Percentiles rank a stretch among this genome's conserved stretches.
Conservation (phyloP, 108 stramenopile genomes). For the Parietichytrium sp. region DNA sequence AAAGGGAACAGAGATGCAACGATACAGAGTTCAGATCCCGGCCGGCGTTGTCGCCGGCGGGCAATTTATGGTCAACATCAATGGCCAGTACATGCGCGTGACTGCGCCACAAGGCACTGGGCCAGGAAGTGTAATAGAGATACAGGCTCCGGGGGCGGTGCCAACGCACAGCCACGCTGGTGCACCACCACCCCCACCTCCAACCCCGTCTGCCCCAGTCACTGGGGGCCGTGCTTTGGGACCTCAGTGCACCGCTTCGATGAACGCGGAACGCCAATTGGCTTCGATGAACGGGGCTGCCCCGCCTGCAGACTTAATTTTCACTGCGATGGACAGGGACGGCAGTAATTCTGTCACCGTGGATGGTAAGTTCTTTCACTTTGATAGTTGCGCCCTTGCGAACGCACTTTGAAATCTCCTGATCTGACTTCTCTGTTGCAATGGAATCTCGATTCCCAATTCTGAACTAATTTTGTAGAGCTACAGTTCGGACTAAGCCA, state of each 20-base stretch:
- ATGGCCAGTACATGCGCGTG: conserved; percentile 8
- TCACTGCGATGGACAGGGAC: background rate
- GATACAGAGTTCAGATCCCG: background rate
- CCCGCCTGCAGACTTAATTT: background rate
- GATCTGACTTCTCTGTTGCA: no score
- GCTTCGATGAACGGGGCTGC: background rate
- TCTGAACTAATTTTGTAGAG: no score
- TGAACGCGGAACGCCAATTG: background rate
- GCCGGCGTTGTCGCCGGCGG: conserved; percentile 9
- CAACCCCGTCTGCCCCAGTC: background rate
- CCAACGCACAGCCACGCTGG: background rate
- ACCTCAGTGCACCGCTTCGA: background rate
- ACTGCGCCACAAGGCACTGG: background rate
- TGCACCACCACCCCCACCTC: background rate
- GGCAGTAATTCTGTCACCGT: conserved; percentile 30
- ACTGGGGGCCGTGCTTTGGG: background rate
- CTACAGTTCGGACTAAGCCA: conserved; percentile 34
- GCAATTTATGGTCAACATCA: conserved; percentile 2
- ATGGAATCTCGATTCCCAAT: no score
- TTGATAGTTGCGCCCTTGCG: no score
- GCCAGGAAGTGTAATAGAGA: background rate
- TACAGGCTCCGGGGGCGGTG: background rate
- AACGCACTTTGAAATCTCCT: no score
- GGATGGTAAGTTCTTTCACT: no score
- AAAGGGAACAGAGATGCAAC: background rate